Evolutionary conservation across 768 basidiomycete species (phyloP).

Genomic region (Crassisporium funariophilum): DNA sequence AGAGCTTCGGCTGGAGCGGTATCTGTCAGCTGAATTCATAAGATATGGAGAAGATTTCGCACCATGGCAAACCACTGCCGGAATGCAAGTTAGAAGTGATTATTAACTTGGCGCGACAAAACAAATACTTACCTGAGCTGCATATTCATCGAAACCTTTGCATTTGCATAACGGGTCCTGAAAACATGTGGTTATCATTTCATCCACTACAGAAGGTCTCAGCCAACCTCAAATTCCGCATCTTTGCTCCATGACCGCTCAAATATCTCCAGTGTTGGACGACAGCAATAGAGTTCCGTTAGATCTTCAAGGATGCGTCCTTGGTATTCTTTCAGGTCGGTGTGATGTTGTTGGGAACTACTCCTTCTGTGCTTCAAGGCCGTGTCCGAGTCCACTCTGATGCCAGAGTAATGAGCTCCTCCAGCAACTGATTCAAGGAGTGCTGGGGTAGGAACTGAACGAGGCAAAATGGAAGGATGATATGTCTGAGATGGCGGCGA

Average conservation of each 20-base stretch:
- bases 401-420: slow-evolving; percentile 65
- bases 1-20: slow-evolving; percentile 50
- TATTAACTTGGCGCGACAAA: not conserved
- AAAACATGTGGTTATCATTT: not conserved
- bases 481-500: slow-evolving; percentile 45
- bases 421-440: slow-evolving; percentile 60
- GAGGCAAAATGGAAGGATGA: slow-evolving; percentile 45
- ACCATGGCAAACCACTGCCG: slow-evolving; percentile 62
- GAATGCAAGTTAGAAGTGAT: too few species aligned
- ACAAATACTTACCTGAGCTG: slow-evolving; percentile 47
- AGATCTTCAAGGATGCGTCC: slow-evolving; percentile 57
- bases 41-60: slow-evolving; percentile 15
- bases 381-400: slow-evolving; percentile 38
- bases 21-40: slow-evolving; percentile 1
- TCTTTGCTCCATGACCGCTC: slow-evolving; percentile 54
- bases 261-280: slow-evolving; percentile 55
- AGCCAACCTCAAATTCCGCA: slow-evolving; percentile 54
- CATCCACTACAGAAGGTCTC: not conserved
- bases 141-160: slow-evolving; percentile 51
- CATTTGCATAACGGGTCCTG: slow-evolving; percentile 55
- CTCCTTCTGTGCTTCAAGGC: slow-evolving; percentile 39
- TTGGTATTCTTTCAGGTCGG: slow-evolving; percentile 43
- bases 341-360: slow-evolving; percentile 34
- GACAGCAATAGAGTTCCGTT: slow-evolving; percentile 56
- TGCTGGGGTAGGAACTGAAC: slow-evolving; percentile 48